These are phyloP conservation scores for Flaveria brownii DNA, from an alignment of 129 eudicot genomes.

Conservation along the genomic window DNA sequence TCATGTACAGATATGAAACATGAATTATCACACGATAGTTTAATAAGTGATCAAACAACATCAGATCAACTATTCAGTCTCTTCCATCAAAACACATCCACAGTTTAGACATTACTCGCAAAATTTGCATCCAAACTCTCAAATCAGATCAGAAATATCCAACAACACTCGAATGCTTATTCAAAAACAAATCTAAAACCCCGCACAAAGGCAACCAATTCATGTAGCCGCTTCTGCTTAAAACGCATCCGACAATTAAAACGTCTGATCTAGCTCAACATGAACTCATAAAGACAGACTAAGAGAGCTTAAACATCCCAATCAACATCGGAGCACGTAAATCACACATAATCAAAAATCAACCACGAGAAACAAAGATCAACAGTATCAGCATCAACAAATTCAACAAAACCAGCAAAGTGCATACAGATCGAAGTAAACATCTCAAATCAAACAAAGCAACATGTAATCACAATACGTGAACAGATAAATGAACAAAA, in stretches of 20 bases:
- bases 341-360: conserved; percentile 21
- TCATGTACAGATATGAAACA: background rate
- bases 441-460: conserved; percentile 25
- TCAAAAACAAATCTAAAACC: background rate
- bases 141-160: conserved; percentile 15
- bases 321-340: conserved; percentile 16
- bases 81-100: background rate
- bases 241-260: conserved; percentile 12
- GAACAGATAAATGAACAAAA: conserved; percentile 2
- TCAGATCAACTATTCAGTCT: background rate
- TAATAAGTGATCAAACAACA: background rate
- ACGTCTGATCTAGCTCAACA: conserved; percentile 29
- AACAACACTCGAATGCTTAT: background rate
- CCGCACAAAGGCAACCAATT: too few species aligned
- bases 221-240: background rate
- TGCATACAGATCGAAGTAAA: conserved; percentile 29
- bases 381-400: conserved; percentile 22
- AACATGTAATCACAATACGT: background rate
- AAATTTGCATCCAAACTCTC: conserved; percentile 8
- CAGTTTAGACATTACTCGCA: conserved; percentile 2
- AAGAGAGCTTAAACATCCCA: background rate
- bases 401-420: conserved; percentile 13
- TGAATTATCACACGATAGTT: background rate
- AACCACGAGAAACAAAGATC: conserved; percentile 28
- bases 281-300: background rate